Base-by-base conservation (phyloP, 768 basidiomycete species). In the Macrocybe gigantea region DNA sequence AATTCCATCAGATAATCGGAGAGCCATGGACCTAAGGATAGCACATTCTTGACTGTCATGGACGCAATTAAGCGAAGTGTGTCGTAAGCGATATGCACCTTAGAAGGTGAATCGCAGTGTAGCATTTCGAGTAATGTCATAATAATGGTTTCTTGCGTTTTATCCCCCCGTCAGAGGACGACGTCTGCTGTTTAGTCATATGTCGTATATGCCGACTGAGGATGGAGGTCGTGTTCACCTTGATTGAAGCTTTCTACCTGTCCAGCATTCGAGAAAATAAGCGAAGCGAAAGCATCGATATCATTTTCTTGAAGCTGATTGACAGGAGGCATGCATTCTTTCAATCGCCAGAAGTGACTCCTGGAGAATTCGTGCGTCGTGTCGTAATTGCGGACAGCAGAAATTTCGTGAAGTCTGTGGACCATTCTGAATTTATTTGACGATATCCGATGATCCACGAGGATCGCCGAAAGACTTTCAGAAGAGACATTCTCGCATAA, bases 291-390 rank as follows among this genome's bases (percentile, higher is more conserved):
- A 1, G 86, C 86, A 44, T 82, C 70, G 12, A 85, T 70, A 57
- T 92, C 88, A 33, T 80, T 80, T 34, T 75, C 74, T 41, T 79
- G 77, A n/a, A 91, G 65, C 30, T 73, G 65, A 1, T 70, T 64
- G 5, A 56, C 52, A 1, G 72, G 46, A 5, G 88, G 88, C 38
- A 93, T 84, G 57, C 77, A 84, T 15, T 82, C 80, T 59, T 91
- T 92, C 59, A 95, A 66, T 35, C 81, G 77, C 93, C 93, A 96
- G 61, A 94, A 93, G 53, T 85, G 82, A 7, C 69, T 69, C 45
- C 68, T 66, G 0, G 78, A 67, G 47, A 88, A 88, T 30, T 70
- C 68, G 6, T 22, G 22, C 22, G 63, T 60, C 46, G 66, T 62
- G 10, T 67, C 62, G 41, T 77, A 72, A 7, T 65, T 58, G 4